Conservation (phyloP, 208 protist genomes). For the Entamoeba invadens region DNA sequence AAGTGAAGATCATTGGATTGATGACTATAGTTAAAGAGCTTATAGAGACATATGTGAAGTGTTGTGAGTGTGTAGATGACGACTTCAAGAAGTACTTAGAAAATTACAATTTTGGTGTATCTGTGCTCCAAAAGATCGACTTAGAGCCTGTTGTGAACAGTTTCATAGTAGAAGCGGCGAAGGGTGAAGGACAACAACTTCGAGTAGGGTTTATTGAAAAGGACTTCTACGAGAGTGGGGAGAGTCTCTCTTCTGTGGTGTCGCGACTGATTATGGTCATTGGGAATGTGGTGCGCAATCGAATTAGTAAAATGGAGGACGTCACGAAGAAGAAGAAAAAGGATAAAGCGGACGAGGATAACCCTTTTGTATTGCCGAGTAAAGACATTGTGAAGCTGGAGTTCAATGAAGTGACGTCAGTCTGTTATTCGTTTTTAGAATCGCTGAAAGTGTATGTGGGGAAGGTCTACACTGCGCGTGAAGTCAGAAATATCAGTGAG, state of each 20-base stretch:
- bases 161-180: neutral
- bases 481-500: neutral
- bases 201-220: neutral
- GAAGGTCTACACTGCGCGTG: neutral
- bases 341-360: neutral
- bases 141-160: neutral
- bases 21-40: neutral
- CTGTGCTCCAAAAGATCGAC: neutral
- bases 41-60: neutral
- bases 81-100: neutral
- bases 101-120: neutral
- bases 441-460: neutral
- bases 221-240: neutral
- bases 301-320: neutral
- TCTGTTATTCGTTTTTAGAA: neutral
- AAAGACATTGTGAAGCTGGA: neutral
- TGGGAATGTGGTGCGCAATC: neutral
- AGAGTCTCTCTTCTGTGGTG: neutral
- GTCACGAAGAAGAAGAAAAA: neutral
- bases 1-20: neutral
- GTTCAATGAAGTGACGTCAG: neutral
- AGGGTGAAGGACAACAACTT: neutral
- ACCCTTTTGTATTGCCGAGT: neutral
- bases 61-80: neutral
- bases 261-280: neutral